A percentile compares a stretch with the other conserved stretches of the same genome.
phyloP scores from a whole-genome alignment of 2,329 filamentous ascomycete species.

The Basipetospora chlamydospora region DNA sequence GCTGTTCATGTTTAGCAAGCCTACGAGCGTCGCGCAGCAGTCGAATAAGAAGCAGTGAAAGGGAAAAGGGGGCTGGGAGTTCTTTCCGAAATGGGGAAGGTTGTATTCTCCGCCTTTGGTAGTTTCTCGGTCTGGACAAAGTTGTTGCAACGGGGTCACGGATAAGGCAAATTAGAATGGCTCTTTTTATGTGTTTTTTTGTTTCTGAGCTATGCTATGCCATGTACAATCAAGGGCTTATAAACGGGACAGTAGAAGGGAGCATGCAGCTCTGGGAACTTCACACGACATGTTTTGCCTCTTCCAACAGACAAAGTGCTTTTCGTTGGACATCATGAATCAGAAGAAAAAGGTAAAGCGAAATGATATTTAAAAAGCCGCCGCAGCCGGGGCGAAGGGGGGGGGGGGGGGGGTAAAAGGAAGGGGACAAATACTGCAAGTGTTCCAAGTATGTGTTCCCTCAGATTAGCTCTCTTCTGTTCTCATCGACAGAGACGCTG shows the following conservation, averaged over 20 bases:
- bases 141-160: not conserved
- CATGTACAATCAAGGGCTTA: no score
- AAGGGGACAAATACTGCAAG: conserved; percentile 1
- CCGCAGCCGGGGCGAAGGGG: not conserved
- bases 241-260: no score
- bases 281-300: no score
- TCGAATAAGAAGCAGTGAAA: conserved; percentile 37
- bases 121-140: not conserved
- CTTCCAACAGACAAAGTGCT: no score
- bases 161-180: not conserved
- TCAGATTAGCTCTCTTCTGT: conserved; percentile 44
- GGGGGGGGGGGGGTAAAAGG: not conserved
- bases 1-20: conserved; percentile 67
- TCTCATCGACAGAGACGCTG: conserved; percentile 30
- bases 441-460: no score
- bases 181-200: not conserved
- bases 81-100: no score
- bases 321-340: no score
- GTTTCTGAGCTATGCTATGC: not conserved
- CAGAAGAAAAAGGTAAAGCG: no score
- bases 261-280: no score
- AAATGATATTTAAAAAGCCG: no score
- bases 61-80: no score
- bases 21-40: conserved; percentile 18
- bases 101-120: not conserved